phyloP scores from a whole-genome alignment of 352 stramenopile species.

The Phytophthora palmivora region DNA sequence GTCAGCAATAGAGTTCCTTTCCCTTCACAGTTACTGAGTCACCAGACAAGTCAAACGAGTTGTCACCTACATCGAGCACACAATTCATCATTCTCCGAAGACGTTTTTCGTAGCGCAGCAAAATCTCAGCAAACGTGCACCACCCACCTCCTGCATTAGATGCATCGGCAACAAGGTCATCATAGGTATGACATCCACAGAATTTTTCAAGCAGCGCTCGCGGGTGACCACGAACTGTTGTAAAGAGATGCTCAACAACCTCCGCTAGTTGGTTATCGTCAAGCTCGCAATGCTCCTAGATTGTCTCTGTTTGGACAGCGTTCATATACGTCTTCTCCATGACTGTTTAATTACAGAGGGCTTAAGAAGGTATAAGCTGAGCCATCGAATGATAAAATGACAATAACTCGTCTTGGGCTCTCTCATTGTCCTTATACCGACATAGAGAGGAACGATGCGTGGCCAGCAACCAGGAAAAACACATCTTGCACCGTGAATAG shows the following conservation, averaged over 20 bases:
- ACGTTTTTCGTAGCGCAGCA: background rate
- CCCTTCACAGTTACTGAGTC: background rate
- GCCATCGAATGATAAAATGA: too few species aligned
- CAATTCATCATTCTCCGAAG: background rate
- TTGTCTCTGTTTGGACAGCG: background rate
- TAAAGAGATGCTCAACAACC: background rate
- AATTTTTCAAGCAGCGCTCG: background rate
- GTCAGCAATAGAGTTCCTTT: background rate
- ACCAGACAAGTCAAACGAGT: background rate
- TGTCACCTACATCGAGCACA: background rate
- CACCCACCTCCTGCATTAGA: background rate
- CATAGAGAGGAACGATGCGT: background rate
- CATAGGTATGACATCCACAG: background rate
- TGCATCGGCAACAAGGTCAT: background rate
- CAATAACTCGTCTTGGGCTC: too few species aligned
- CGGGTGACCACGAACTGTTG: background rate
- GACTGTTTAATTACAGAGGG: background rate
- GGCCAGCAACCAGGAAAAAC: conserved; percentile 6
- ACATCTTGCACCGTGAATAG: background rate
- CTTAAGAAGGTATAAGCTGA: background rate
- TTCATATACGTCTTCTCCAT: background rate
- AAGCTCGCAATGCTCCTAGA: background rate
- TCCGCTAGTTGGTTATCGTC: background rate
- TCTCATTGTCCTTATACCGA: background rate
- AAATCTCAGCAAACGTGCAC: background rate